Base-by-base conservation (phyloP, 352 stramenopile genomes). In the Phytopythium vexans region DNA sequence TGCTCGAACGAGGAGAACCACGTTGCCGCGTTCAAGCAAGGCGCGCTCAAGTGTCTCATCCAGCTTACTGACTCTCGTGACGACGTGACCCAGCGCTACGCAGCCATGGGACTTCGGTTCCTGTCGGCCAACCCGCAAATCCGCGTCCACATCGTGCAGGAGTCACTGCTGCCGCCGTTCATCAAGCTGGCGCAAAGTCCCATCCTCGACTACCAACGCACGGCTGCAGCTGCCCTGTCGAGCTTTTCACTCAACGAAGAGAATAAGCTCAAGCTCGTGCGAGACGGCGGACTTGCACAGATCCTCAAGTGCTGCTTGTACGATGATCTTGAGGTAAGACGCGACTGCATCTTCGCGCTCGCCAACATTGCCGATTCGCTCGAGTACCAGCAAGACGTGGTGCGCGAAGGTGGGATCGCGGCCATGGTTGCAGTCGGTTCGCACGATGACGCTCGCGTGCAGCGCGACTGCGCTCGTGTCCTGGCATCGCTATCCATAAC, bases 1-100 rank as follows among this genome's bases (percentile, higher is more conserved):
- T 91, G 78, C 58, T 92, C 88, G 33, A 98, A 98, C 66, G 95
- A 98, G 48, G 93, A 97, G 56, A 97, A 94, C 63, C 94, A 98
- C 70, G 39, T 82, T n/a, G 62, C 72, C 1, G 82, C 98, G 7
- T 98, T 98, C 77, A 88, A 91, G 42, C 86, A 98, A 61, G 95
- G 95, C 36, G 94, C 77, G 1, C 61, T 99, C 21, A 77, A 94
- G 58, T 93, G 82, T 47, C 75, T 98, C 6, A 74, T 98, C 11
- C 77, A 86, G 8, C 77, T 98, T 0, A 97, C 87, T 0, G 83
- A 94, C 39, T 87, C 86, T 0, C 54, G 60, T 10, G 81, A 97
- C 48, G 93, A 98, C 52, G 77, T 98, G 11, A 97, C 82, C 15
- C 95, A 98, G 70, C 82, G 92, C 48, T 99, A 98, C 61, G 93